Percentiles rank a stretch among this genome's conserved stretches.
These are phyloP conservation scores for Mucuna pruriens DNA, from an alignment of 306 rosid genomes.

Conservation along the genomic window DNA sequence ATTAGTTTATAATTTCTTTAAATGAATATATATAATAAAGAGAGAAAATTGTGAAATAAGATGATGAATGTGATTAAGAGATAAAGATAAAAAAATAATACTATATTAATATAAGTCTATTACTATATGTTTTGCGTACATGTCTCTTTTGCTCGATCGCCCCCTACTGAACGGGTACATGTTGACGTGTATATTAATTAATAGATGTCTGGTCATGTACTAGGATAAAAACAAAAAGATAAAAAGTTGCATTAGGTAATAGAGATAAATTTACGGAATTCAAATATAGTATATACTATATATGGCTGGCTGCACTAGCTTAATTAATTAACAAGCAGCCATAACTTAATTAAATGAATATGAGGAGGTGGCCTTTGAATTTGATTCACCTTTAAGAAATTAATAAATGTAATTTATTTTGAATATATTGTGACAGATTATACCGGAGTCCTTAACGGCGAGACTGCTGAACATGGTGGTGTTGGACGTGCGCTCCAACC, in stretches of 20 bases:
- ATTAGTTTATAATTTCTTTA: background rate
- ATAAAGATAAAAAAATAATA: background rate
- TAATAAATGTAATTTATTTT: background rate
- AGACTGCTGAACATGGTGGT: slow-evolving; percentile 69
- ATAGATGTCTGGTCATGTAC: background rate
- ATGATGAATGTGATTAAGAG: background rate
- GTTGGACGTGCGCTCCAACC: slow-evolving; percentile 89
- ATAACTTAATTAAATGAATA: background rate
- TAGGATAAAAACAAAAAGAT: background rate
- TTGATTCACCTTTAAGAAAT: background rate
- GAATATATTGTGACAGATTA: slow-evolving; percentile 48
- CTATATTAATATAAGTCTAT: background rate
- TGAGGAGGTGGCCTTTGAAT: background rate
- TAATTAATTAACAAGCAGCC: background rate
- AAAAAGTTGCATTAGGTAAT: background rate
- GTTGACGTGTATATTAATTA: background rate
- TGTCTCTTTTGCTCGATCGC: background rate
- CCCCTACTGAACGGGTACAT: background rate
- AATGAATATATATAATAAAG: background rate
- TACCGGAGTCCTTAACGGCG: slow-evolving; percentile 85
- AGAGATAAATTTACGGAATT: background rate
- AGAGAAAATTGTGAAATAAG: background rate
- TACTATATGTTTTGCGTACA: background rate
- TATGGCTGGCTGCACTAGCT: background rate
- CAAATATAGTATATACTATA: background rate